phyloP scores from a whole-genome alignment of 2,329 filamentous ascomycete genomes.

The Chaetoscypha palmicola region DNA sequence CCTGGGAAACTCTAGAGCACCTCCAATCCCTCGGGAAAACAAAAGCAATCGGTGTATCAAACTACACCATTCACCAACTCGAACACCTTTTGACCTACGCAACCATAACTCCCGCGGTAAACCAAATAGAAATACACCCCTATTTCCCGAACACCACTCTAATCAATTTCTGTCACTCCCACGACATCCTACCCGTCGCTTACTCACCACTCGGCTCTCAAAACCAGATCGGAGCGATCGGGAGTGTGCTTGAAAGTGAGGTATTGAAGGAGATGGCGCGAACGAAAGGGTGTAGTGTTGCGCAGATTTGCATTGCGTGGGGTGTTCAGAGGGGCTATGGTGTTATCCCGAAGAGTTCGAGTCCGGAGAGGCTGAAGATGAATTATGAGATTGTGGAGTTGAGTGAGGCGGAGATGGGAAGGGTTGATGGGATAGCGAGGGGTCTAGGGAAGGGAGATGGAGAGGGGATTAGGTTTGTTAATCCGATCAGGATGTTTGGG shows the following conservation, averaged over 20 bases:
- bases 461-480: slow-evolving; percentile 64
- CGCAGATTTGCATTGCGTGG: slow-evolving; percentile 61
- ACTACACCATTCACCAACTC: slow-evolving; percentile 48
- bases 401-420: slow-evolving; percentile 52
- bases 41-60: slow-evolving; percentile 51
- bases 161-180: slow-evolving; percentile 57
- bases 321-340: slow-evolving; percentile 61
- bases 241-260: slow-evolving; percentile 49
- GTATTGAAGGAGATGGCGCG: slow-evolving; percentile 53
- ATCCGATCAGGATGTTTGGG: slow-evolving; percentile 73
- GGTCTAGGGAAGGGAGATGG: slow-evolving; percentile 30
- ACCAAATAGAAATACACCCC: slow-evolving; percentile 63
- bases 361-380: slow-evolving; percentile 56
- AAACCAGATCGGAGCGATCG: slow-evolving; percentile 42
- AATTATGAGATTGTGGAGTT: slow-evolving; percentile 61
- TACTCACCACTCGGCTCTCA: slow-evolving; percentile 62
- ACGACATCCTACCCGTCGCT: slow-evolving; percentile 67
- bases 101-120: slow-evolving; percentile 42
- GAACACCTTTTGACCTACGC: slow-evolving; percentile 44
- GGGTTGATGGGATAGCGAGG: slow-evolving; percentile 48
- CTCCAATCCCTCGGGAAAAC: slow-evolving; percentile 53
- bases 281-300: slow-evolving; percentile 52
- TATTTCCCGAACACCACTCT: slow-evolving; percentile 65
- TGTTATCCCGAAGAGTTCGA: slow-evolving; percentile 67
- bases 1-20: slow-evolving; percentile 70